phyloP scores from a whole-genome alignment of 495 filamentous ascomycete species.

The Neurospora hispaniola region DNA sequence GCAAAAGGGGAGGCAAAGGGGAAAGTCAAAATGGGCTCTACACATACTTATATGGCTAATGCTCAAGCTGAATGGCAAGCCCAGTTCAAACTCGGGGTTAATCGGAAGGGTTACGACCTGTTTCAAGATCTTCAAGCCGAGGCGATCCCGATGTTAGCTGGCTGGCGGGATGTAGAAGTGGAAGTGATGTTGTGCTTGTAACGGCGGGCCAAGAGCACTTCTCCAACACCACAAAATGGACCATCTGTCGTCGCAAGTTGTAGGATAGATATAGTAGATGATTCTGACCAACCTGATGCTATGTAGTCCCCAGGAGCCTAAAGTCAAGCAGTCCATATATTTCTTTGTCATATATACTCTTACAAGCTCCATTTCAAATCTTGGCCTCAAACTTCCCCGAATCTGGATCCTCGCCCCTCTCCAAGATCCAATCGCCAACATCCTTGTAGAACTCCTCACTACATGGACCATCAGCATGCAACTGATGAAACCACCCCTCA shows the following conservation, averaged over 20 bases:
- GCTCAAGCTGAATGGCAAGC: neutral
- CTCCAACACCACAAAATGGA: neutral
- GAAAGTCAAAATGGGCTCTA: neutral
- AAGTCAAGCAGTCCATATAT: neutral
- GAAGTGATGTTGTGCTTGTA: neutral
- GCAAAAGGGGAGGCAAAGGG: neutral
- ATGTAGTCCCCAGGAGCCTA: neutral
- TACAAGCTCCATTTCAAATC: neutral
- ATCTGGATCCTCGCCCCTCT: constrained; percentile 18
- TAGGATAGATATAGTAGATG: neutral
- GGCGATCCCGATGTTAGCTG: neutral
- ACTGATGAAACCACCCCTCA: constrained; percentile 66
- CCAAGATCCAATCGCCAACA: constrained; percentile 64
- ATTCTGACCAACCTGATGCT: neutral
- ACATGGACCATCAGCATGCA: constrained; percentile 59
- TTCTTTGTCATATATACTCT: neutral
- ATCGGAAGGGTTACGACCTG: neutral
- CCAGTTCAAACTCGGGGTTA: neutral
- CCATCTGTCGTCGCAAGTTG: too few relatives aligned
- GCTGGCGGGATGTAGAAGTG: neutral
- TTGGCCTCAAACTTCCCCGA: constrained; percentile 1
- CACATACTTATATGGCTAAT: neutral
- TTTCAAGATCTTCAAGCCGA: neutral
- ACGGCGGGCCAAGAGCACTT: neutral
- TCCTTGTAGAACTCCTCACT: constrained; percentile 57